Conservation (phyloP, 208 protist species). For the Crithidia fasciculata region DNA sequence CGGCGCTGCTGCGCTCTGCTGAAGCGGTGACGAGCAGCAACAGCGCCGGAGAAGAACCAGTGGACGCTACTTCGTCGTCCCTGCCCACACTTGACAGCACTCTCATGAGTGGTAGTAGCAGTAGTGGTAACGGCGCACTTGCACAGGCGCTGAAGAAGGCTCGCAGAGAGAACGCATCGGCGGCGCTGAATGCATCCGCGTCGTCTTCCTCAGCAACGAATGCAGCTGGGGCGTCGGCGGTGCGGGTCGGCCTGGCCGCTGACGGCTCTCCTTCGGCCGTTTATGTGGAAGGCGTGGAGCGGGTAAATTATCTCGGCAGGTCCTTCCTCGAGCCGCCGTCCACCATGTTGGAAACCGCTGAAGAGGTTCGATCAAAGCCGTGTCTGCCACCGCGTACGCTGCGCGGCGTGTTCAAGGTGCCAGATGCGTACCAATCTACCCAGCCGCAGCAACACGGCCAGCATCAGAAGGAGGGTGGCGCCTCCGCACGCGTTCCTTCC, state of each 20-base stretch:
- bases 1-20: conserved; percentile 5
- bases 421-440: conserved; percentile 1
- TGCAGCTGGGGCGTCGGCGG: neutral
- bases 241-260: conserved; percentile 12
- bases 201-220: conserved; percentile 6
- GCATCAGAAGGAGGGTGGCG: neutral
- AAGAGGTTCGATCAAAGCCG: conserved; percentile 20
- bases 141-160: conserved; percentile 24
- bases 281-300: conserved; percentile 58
- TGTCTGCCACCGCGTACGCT: conserved; percentile 58
- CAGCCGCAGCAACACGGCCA: neutral
- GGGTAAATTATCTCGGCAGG: conserved; percentile 75
- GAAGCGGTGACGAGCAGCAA: too few relatives aligned
- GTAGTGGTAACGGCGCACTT: neutral
- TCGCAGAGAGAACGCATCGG: conserved; percentile 17
- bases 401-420: conserved; percentile 46
- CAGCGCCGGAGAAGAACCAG: too few relatives aligned
- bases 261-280: conserved; percentile 15
- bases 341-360: conserved; percentile 42
- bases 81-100: neutral
- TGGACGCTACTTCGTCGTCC: neutral
- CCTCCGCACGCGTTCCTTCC: neutral
- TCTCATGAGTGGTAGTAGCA: neutral
- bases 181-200: conserved; percentile 2
- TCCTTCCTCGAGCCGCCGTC: conserved; percentile 78